Evolutionary conservation across 2,329 filamentous ascomycete species (phyloP).

Genomic region (Penicillium sp.): DNA sequence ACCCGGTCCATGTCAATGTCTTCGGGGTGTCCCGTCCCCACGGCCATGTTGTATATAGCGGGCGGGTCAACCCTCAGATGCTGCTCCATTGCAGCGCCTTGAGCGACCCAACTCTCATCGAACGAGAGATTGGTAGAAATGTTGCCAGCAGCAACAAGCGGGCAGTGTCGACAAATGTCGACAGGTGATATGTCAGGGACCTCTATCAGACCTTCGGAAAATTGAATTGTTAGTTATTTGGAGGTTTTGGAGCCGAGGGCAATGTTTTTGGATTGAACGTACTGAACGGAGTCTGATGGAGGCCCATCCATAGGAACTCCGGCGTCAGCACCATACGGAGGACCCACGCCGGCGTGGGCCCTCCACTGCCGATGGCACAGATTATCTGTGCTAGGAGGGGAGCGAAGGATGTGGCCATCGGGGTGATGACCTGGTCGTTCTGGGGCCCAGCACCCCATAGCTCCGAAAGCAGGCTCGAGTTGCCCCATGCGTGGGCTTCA

Average conservation of each 20-base stretch:
- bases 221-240: background rate
- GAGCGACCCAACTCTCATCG: background rate
- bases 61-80: no score
- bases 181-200: background rate
- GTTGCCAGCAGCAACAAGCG: background rate
- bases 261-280: background rate
- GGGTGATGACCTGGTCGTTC: background rate
- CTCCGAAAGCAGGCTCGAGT: no score
- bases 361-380: background rate
- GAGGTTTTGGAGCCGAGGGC: background rate
- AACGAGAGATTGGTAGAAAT: background rate
- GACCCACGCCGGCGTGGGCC: background rate
- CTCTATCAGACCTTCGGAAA: background rate
- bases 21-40: background rate
- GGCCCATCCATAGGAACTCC: background rate
- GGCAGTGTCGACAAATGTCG: background rate
- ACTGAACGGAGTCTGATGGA: background rate
- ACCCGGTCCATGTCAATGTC: background rate
- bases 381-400: background rate
- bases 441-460: no score
- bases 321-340: background rate
- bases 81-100: no score
- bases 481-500: no score
- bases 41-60: no score
- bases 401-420: background rate